A percentile compares a stretch with the other conserved stretches of the same genome.
Conservation (phyloP, 306 rosid species). For the Trifolium pratense region DNA sequence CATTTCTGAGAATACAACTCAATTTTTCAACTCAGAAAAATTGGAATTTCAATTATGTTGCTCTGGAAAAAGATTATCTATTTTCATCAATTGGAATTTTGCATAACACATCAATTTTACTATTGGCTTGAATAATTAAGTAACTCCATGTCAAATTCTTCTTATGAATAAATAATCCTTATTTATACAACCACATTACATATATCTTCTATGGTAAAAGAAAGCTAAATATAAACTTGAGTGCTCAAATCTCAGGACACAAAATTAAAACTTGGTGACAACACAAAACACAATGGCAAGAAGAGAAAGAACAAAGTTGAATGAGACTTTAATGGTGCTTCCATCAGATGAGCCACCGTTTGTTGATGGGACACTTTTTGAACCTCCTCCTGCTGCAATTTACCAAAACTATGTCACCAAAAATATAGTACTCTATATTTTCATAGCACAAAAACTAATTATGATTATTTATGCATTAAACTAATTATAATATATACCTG, state of each 20-base stretch:
- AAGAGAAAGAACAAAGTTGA: constrained; percentile 43
- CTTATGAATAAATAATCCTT: background rate
- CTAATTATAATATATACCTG: constrained; percentile 36
- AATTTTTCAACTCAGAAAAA: no score
- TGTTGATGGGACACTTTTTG: constrained; percentile 60
- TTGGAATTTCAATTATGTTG: no score
- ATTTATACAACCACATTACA: background rate
- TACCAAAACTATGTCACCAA: background rate
- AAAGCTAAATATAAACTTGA: background rate
- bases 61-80: no score
- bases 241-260: constrained; percentile 10
- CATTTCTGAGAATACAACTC: no score
- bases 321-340: constrained; percentile 44
- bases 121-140: background rate
- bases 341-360: constrained; percentile 54
- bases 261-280: constrained; percentile 44
- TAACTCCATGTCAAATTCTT: background rate
- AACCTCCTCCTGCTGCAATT: constrained; percentile 51
- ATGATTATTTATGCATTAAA: background rate
- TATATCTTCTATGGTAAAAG: background rate
- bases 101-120: background rate
- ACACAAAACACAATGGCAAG: constrained; percentile 46
- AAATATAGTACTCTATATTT: no score
- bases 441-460: background rate
- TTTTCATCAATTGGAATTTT: background rate